Evolutionary conservation across 306 rosid species (phyloP), one percentile per base, ranked within the genome.

Genomic region (Lagenaria siceraria): DNA sequence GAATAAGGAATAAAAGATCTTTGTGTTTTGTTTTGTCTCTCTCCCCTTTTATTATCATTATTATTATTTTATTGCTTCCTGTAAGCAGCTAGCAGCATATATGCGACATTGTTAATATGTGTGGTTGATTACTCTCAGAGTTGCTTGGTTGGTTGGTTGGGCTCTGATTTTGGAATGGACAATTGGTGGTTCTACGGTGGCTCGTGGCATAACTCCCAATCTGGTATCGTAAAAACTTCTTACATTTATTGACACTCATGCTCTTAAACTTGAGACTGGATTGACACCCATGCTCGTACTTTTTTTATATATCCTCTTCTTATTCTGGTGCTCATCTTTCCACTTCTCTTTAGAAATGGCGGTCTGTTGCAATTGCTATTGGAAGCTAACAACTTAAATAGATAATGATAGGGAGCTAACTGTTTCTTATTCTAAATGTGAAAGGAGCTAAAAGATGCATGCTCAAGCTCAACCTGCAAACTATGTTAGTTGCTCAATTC

Each of bases 111-210:
- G 4, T 51, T 17, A 17, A 51, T 51, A 8, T 51, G 24, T 71
- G 59, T 54, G 64, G 51, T 54, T 40, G n/a, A 75, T 49, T 87
- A 25, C 73, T 64, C 78, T 46, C 80, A 94, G 98, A 24, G 92
- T 89, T 77, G 98, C 97, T 87, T 95, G 98, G 98, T 83, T 95
- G 82, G 78, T 95, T 27, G 98, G 98, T 11, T 95, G 98, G 98
- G 85, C 97, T 42, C 79, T 95, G 85, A 77, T 95, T 73, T 79
- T 95, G 77, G 98, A 95, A 85, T 95, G 92, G 82, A 89, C 97
- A 48, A 87, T 95, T 48, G 93, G 97, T 48, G 87, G 96, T 29
- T 83, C 98, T 43, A 91, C 97, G n/a, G 97, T 89, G 79, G 97
- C 98, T 68, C 96, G 98, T 58, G 97, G 98, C 79, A 81, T 90